phyloP scores from a whole-genome alignment of 2,329 filamentous ascomycete genomes.

The Talaromyces atroroseus region DNA sequence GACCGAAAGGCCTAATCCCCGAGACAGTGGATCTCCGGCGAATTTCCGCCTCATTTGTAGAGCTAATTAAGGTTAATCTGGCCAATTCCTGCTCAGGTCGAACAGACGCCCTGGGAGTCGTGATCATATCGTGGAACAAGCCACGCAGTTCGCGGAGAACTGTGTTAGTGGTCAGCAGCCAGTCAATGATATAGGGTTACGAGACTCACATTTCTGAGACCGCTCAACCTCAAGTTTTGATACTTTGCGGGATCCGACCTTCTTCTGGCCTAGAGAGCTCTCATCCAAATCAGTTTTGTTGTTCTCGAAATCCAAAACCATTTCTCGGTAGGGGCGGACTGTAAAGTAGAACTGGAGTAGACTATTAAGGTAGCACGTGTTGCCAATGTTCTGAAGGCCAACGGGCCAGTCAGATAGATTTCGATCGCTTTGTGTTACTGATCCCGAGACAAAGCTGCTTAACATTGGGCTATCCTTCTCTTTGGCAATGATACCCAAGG shows the following conservation, averaged over 20 bases:
- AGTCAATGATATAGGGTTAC: neutral
- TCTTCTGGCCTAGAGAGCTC: slow-evolving; percentile 58
- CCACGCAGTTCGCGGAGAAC: slow-evolving; percentile 68
- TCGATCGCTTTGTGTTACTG: slow-evolving; percentile 25
- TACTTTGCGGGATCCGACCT: slow-evolving; percentile 69
- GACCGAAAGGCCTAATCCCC: slow-evolving; percentile 22
- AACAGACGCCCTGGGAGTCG: slow-evolving; percentile 56
- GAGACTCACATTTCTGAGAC: slow-evolving; percentile 67
- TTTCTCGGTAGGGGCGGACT: slow-evolving; percentile 70
- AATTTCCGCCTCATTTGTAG: slow-evolving; percentile 50
- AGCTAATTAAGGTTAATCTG: slow-evolving; percentile 66
- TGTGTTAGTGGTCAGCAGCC: slow-evolving; percentile 31
- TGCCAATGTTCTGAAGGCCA: slow-evolving; percentile 87
- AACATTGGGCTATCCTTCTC: slow-evolving; percentile 36
- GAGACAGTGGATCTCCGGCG: slow-evolving; percentile 44
- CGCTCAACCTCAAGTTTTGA: slow-evolving; percentile 52
- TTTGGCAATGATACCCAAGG: slow-evolving; percentile 44
- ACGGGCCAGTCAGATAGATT: slow-evolving; percentile 61
- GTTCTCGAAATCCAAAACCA: slow-evolving; percentile 70
- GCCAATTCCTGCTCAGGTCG: slow-evolving; percentile 72
- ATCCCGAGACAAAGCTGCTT: slow-evolving; percentile 29
- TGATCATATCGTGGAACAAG: slow-evolving; percentile 67
- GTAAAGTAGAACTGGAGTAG: slow-evolving; percentile 93
- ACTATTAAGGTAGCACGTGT: slow-evolving; percentile 97
- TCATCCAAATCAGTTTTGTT: slow-evolving; percentile 64